These are phyloP conservation scores for Fusarium lyarnte DNA, from an alignment of 2,329 filamentous ascomycete species.

Conservation along the genomic window DNA sequence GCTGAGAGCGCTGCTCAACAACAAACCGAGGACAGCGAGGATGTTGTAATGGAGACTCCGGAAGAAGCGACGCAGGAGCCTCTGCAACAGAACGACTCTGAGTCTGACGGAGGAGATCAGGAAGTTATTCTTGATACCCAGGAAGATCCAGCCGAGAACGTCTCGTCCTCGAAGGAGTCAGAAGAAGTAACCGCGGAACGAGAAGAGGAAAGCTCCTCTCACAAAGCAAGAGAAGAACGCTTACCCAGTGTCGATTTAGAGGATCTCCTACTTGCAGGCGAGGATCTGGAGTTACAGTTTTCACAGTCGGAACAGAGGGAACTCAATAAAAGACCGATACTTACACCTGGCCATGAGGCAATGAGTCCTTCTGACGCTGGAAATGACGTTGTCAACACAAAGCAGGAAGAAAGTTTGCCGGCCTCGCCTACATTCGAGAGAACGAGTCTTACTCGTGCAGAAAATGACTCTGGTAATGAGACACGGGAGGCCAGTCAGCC, in stretches of 20 bases:
- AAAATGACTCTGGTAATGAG: background rate
- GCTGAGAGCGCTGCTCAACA: background rate
- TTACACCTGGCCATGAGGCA: background rate
- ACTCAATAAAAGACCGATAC: background rate
- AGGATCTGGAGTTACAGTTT: background rate
- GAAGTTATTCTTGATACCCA: background rate
- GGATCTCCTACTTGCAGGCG: background rate
- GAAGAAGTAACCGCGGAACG: background rate
- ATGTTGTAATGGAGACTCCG: background rate
- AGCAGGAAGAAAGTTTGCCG: background rate
- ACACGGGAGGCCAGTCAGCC: background rate
- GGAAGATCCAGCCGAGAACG: background rate
- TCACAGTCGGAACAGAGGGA: background rate
- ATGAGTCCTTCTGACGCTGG: background rate
- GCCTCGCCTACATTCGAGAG: background rate
- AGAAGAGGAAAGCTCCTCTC: background rate
- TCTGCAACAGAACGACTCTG: background rate
- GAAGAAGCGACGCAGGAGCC: background rate
- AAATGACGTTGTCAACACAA: background rate
- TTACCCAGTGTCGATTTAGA: background rate
- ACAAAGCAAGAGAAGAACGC: background rate
- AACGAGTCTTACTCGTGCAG: background rate
- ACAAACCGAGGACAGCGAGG: background rate
- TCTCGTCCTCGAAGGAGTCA: fast-evolving
- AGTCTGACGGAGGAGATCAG: background rate